A percentile compares a stretch with the other conserved stretches of the same genome.
These are phyloP conservation scores for Colletotrichum kahawae DNA, from an alignment of 2,329 filamentous ascomycete species.

Conservation along the genomic window DNA sequence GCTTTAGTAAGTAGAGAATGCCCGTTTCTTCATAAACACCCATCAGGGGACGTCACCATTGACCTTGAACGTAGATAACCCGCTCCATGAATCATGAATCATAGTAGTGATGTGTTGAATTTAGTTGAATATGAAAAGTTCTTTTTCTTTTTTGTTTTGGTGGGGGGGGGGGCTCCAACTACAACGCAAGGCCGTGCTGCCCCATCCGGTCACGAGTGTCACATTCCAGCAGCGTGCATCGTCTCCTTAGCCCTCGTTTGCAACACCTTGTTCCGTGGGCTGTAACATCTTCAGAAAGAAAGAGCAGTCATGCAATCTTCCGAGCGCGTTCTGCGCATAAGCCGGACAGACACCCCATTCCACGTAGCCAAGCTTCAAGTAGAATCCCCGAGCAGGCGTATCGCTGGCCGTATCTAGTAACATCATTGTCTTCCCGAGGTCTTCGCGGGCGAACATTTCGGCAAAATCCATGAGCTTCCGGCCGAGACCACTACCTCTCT, in stretches of 20 bases:
- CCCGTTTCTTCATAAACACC: too few species aligned
- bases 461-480: background rate
- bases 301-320: background rate
- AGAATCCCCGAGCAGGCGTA: background rate
- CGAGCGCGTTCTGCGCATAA: background rate
- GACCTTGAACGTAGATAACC: background rate
- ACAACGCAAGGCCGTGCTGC: too few species aligned
- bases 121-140: too few species aligned
- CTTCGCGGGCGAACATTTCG: background rate
- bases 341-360: background rate
- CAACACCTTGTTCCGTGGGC: background rate
- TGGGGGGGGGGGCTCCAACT: too few species aligned
- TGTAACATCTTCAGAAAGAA: background rate
- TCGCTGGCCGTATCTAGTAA: background rate
- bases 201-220: too few species aligned
- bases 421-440: background rate
- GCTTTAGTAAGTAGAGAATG: too few species aligned
- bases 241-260: fast-evolving
- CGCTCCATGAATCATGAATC: background rate
- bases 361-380: background rate
- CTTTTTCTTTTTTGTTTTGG: too few species aligned
- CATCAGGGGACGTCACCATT: background rate
- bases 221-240: background rate
- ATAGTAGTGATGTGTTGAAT: background rate
- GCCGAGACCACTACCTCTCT: background rate